A percentile compares a stretch with the other conserved stretches of the same genome.
These are phyloP conservation scores for Solanum lignicaule DNA, from an alignment of 257 asterid genomes.

Conservation along the genomic window DNA sequence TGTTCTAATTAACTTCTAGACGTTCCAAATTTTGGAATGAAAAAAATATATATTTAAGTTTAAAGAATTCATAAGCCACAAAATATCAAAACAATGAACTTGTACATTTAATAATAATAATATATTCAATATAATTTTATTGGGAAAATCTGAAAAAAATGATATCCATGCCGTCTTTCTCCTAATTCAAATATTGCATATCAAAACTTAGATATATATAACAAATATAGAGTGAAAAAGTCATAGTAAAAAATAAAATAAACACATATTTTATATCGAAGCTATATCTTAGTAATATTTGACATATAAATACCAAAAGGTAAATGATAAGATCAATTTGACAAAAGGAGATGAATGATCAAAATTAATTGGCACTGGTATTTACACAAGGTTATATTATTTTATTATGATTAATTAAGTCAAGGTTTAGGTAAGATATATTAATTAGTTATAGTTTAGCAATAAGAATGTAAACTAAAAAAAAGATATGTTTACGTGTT, in stretches of 20 bases:
- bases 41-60: not conserved
- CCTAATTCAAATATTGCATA: not conserved
- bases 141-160: fast-evolving
- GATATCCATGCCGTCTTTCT: fast-evolving
- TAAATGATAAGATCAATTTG: not conserved
- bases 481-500: not conserved
- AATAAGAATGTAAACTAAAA: not conserved
- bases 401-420: not conserved
- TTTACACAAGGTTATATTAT: not conserved
- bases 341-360: not conserved
- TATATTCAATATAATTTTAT: not conserved
- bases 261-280: not conserved
- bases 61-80: not conserved
- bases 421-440: not conserved
- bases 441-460: not conserved
- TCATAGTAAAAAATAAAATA: fast-evolving
- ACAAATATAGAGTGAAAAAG: not conserved
- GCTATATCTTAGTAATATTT: not conserved
- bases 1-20: not conserved
- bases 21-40: not conserved
- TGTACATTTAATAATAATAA: not conserved
- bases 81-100: not conserved
- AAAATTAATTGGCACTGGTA: not conserved
- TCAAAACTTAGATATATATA: not conserved
- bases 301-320: not conserved